Evolutionary conservation across 179 eudicot genomes (phyloP).

Genomic region (Beta corolliflora): DNA sequence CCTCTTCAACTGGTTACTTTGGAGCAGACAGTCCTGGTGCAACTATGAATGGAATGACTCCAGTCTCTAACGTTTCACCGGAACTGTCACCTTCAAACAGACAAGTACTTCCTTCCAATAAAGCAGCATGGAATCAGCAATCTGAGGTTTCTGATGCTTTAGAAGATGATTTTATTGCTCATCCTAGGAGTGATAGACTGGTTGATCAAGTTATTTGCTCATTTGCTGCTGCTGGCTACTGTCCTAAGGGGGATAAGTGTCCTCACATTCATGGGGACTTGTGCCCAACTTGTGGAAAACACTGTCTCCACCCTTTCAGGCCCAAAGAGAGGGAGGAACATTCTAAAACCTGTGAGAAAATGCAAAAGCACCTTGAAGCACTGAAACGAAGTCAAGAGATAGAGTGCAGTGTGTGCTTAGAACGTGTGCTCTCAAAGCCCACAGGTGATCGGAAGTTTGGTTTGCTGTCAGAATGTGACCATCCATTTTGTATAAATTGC

Average conservation of each 20-base stretch:
- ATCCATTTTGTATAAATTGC: conserved; percentile 85
- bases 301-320: conserved; percentile 87
- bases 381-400: conserved; percentile 88
- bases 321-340: conserved; percentile 85
- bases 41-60: conserved; percentile 24
- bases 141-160: conserved; percentile 28
- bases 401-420: conserved; percentile 95
- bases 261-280: conserved; percentile 92
- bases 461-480: conserved; percentile 89
- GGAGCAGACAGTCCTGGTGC: conserved; percentile 26
- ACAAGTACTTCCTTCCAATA: conserved; percentile 31
- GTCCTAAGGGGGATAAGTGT: conserved; percentile 83
- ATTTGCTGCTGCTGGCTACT: conserved; percentile 84
- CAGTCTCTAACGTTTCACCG: conserved; percentile 34
- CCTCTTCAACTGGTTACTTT: conserved; percentile 52
- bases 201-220: conserved; percentile 71
- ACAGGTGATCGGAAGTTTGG: conserved; percentile 84
- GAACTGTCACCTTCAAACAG: conserved; percentile 50
- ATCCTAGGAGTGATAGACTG: conserved; percentile 42
- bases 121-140: conserved; percentile 50
- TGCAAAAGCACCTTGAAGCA: conserved; percentile 70
- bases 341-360: conserved; percentile 57
- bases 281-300: conserved; percentile 74
- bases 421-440: conserved; percentile 78
- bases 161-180: conserved; percentile 38